Conservation (phyloP, 2,329 filamentous ascomycete species). For the Periconia sp. region DNA sequence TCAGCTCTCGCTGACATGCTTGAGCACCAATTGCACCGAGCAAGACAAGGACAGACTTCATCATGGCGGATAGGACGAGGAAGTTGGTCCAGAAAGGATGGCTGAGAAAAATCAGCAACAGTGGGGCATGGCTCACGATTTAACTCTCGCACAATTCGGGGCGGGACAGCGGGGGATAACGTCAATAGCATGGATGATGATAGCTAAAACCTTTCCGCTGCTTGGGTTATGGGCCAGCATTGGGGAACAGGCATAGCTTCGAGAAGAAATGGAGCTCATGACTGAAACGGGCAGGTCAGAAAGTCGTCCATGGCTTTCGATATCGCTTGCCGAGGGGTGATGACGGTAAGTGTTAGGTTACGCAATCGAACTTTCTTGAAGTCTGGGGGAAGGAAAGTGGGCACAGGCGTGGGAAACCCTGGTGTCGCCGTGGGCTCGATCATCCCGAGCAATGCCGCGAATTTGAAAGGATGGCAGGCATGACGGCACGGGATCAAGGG, state of each 20-base stretch:
- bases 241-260: neutral
- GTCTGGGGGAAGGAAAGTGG: neutral
- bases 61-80: constrained; percentile 10
- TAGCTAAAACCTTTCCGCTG: neutral
- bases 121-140: neutral
- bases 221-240: neutral
- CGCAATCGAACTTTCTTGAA: neutral
- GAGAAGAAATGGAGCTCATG: constrained; percentile 7
- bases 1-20: constrained; percentile 38
- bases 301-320: constrained; percentile 10
- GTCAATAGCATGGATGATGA: constrained; percentile 13
- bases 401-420: neutral
- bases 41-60: constrained; percentile 27
- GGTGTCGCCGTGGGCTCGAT: neutral
- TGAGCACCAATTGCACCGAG: constrained; percentile 31
- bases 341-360: constrained; percentile 21
- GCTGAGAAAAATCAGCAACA: neutral
- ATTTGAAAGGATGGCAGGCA: neutral
- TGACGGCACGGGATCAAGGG: neutral
- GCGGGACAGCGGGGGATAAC: constrained; percentile 12
- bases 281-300: constrained; percentile 36
- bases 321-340: constrained; percentile 7
- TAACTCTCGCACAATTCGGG: constrained; percentile 12
- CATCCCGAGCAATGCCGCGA: neutral
- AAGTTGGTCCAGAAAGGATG: neutral